Base-by-base conservation (phyloP, 2,329 filamentous ascomycete species). In the Paradendryphiella salina region DNA sequence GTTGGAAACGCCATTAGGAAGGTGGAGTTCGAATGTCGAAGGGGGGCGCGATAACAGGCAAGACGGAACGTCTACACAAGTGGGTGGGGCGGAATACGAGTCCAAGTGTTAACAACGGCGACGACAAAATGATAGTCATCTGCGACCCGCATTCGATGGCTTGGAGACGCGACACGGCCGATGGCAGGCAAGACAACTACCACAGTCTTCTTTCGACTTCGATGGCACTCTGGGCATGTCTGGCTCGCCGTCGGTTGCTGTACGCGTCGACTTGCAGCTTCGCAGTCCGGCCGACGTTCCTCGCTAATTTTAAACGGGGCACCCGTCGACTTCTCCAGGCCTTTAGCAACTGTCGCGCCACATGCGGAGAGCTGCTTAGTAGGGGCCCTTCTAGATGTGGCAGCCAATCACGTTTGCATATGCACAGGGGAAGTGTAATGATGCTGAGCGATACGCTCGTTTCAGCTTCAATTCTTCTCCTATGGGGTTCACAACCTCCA, bases 1-100 rank as follows among this genome's bases (percentile, higher is more conserved):
- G 68, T 60, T 46, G 69, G 54, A 52, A 65, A 66, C 61, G 69
- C 65, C 70, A 73, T 73, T 59, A 52, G 57, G 50, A 50, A 42
- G 44, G 63, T 61, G 52, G 59, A 59, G 54, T 59, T 54, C 58
- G 59, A 49, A 52, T 32, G 51, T 55, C 54, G 59, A 59, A 50
- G 53, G 61, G 39, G 23, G 23, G 23, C 5, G 63, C 61, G 64
- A 63, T 65, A 61, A 50, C 59, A 53, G 61, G 54, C 50, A 59
- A 54, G 61, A 64, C 57, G 57, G 59, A 52, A 35, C 61, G 65
- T 67, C 34, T 54, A 54, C 63, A 65, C 60, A 61, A 47, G 54
- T 51, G 52, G 54, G 61, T 70, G 67, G 69, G 67, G 63, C 63
- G 52, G 58, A 65, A 66, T 56, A 60, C 54, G 50, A 59, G 58